Percentiles rank a stretch among this genome's conserved stretches.
phyloP scores from a whole-genome alignment of 768 basidiomycete genomes.

The Boletus rubescentipes region DNA sequence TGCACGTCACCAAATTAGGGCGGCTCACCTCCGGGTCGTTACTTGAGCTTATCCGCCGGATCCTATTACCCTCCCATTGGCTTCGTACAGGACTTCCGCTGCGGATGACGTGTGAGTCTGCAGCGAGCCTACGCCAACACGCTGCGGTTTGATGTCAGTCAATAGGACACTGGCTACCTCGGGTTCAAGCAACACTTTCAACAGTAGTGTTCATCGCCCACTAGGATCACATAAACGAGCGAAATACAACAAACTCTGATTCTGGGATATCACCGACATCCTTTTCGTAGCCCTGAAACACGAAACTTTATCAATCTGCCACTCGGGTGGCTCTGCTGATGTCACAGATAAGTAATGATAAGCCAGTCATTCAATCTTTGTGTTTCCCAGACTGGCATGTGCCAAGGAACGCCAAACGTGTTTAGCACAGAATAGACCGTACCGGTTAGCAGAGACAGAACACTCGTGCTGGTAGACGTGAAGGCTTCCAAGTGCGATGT shows the following conservation, averaged over 20 bases:
- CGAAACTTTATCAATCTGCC: constrained; percentile 3
- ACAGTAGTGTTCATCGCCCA: no score
- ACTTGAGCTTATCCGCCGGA: constrained; percentile 11
- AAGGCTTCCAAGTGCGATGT: not conserved
- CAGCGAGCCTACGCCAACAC: not conserved
- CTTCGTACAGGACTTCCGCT: not conserved
- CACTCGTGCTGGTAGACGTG: not conserved
- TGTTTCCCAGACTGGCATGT: not conserved
- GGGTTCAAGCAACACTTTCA: not conserved
- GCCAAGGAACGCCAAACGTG: not conserved
- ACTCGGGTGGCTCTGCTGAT: not conserved
- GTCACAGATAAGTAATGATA: not conserved
- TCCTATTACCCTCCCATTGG: not conserved
- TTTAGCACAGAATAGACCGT: not conserved
- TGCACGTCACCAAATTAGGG: constrained; percentile 13
- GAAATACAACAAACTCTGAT: not conserved
- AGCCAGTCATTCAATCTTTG: not conserved
- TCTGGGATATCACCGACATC: not conserved
- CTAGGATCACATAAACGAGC: not conserved
- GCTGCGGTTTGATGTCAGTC: not conserved
- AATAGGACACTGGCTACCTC: not conserved
- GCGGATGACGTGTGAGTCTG: not conserved
- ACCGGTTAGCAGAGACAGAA: not conserved
- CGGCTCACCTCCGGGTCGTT: constrained; percentile 10
- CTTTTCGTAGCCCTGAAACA: constrained; percentile 10